Conservation (phyloP, 1,139 yeast species). For the Zygosaccharomyces pseudobailii region DNA sequence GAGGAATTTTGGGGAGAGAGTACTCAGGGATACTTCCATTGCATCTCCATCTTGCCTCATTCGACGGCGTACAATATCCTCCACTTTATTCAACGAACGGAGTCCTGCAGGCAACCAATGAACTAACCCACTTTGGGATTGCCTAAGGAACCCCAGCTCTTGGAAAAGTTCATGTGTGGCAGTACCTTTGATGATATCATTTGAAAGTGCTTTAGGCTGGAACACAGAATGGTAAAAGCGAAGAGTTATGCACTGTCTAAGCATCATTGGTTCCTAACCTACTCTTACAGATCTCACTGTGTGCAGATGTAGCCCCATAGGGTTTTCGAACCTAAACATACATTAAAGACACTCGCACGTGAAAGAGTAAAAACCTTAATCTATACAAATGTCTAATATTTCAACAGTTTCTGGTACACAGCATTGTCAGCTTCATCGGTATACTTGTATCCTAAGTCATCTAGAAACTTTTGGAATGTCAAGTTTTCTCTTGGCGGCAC, state of each 20-base stretch:
- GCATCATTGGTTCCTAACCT: neutral
- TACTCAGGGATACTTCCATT: slow-evolving; percentile 58
- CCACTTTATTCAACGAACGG: slow-evolving; percentile 54
- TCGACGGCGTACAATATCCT: slow-evolving; percentile 49
- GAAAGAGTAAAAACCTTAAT: neutral
- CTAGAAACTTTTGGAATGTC: slow-evolving; percentile 63
- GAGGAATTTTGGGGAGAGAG: slow-evolving; percentile 54
- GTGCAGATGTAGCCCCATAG: neutral
- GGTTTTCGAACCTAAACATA: neutral
- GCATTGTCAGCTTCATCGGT: slow-evolving; percentile 79
- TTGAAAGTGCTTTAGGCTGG: slow-evolving; percentile 22
- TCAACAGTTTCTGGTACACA: slow-evolving; percentile 73
- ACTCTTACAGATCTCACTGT: neutral
- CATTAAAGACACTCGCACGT: neutral
- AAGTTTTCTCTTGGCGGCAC: slow-evolving; percentile 69
- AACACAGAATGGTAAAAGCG: slow-evolving; percentile 15
- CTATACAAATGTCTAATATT: slow-evolving; percentile 21
- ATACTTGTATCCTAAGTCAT: slow-evolving; percentile 68
- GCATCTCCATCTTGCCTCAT: slow-evolving; percentile 56
- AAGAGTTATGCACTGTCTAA: neutral
- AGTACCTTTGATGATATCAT: slow-evolving; percentile 18
- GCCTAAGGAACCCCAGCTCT: slow-evolving; percentile 52
- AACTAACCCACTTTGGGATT: slow-evolving; percentile 60
- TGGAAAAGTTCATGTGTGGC: slow-evolving; percentile 48
- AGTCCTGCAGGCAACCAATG: slow-evolving; percentile 80